phyloP scores from a whole-genome alignment of 2,329 filamentous ascomycete species.

The Elsinoe fawcettii region DNA sequence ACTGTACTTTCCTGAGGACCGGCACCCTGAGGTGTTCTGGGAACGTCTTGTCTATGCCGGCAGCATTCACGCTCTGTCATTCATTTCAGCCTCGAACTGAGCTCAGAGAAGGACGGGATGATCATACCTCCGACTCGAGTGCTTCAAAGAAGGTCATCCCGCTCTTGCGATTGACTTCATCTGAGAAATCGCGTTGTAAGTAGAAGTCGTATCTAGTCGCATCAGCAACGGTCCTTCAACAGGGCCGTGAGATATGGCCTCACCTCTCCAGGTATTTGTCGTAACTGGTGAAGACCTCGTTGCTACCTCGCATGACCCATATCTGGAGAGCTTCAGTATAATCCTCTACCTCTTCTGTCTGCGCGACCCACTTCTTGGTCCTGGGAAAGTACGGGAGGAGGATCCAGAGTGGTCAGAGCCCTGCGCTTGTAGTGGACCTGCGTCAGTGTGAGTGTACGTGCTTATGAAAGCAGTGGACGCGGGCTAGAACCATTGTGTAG shows the following conservation, averaged over 20 bases:
- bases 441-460: neutral
- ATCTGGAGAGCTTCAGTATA: constrained; percentile 51
- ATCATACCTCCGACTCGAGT: constrained; percentile 39
- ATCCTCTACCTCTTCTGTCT: constrained; percentile 19
- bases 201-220: constrained; percentile 76
- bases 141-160: constrained; percentile 89
- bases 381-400: constrained; percentile 68
- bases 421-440: constrained; percentile 96
- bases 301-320: constrained; percentile 84
- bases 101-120: constrained; percentile 15
- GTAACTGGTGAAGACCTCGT: constrained; percentile 82
- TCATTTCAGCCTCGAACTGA: constrained; percentile 20
- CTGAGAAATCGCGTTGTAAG: constrained; percentile 86
- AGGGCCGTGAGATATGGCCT: constrained; percentile 29
- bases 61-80: constrained; percentile 54
- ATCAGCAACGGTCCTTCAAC: neutral
- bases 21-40: constrained; percentile 86
- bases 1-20: constrained; percentile 83
- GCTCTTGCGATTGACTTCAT: constrained; percentile 90
- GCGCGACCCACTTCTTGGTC: constrained; percentile 62
- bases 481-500: constrained; percentile 16
- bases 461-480: neutral
- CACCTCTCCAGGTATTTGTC: constrained; percentile 81
- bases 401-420: constrained; percentile 73
- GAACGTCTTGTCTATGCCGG: constrained; percentile 84